Base-by-base conservation (phyloP, 2,329 filamentous ascomycete genomes). In the Fusarium armeniacum region DNA sequence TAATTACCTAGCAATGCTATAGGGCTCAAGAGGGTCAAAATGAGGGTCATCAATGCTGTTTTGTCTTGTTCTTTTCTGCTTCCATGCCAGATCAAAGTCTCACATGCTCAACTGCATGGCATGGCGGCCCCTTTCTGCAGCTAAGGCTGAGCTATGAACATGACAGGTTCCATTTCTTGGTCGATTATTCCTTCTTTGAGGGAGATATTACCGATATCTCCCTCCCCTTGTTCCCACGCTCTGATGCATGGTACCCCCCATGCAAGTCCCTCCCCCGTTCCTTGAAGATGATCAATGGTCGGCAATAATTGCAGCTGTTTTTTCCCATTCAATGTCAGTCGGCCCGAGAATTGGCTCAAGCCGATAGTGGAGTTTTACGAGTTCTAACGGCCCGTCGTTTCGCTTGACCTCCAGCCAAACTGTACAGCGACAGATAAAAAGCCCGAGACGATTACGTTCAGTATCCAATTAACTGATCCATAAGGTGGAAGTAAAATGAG, bases 171-270 rank as follows among this genome's bases (percentile, higher is more conserved):
- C 35, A 35, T 30, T 30, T 46, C 33, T 38, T 26, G 47, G 24
- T 3, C 33, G 18, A 51, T 40, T 51, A 38, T 51, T 40, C 13
- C 47, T 51, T 51, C 33, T 51, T 51, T 51, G 33, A 51, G 33
- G 33, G 33, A 20, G 4, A 43, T 43, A 43, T 43, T 51, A 40
- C 33, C 33, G 33, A 38, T 28, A 24, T 28, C 33, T 46, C 24
- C 24, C 32, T 24, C n/a, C 36, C 24, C 35, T 18, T 36, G n/a
- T 24, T 20, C 33, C 47, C 47, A 35, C 30, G 28, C 28, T 30
- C 28, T 30, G 28, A n/a, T 13, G 22, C 40, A 43, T 43, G 40
- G 22, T 4, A 20, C 20, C 43, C 20, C 18, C 44, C 44, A 26
- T 45, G 43, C 43, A 45, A 28, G 22, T n/a, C 30, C 46, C 46